Evolutionary conservation across 2,329 filamentous ascomycete genomes (phyloP).

Genomic region (Clonostachys solani): DNA sequence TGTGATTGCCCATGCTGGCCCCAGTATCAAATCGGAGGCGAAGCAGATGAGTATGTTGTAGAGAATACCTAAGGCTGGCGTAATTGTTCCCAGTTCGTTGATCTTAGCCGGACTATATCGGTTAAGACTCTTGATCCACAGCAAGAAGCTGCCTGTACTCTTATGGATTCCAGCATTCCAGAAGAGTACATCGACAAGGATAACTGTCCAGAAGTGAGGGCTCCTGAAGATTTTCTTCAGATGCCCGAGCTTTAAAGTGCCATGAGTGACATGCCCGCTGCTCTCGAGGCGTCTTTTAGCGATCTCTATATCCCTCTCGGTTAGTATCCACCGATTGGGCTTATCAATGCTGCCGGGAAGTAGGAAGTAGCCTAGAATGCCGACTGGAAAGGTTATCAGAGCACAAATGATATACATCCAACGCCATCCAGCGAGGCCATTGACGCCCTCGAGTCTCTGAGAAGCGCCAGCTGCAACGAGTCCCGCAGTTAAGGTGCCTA

Average conservation of each 20-base stretch:
- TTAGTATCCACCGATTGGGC: conserved; percentile 42
- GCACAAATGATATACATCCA: conserved; percentile 1
- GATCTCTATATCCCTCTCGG: conserved; percentile 37
- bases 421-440: conserved; percentile 39
- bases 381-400: too few species aligned
- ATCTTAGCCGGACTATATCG: conserved; percentile 38
- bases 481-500: conserved; percentile 48
- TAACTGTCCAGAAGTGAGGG: conserved; percentile 44
- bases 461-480: conserved; percentile 40
- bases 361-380: conserved; percentile 34
- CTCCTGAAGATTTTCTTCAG: conserved; percentile 27
- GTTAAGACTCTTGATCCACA: conserved; percentile 54
- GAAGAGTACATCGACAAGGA: conserved; percentile 49
- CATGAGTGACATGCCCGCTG: conserved; percentile 31
- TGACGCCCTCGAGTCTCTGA: conserved; percentile 31
- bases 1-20: conserved; percentile 51
- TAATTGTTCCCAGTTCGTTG: conserved; percentile 47
- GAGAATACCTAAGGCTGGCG: conserved; percentile 51
- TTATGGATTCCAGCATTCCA: conserved; percentile 48
- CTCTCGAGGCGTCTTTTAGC: conserved; percentile 38
- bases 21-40: conserved; percentile 45
- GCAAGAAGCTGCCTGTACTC: conserved; percentile 42
- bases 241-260: conserved; percentile 22
- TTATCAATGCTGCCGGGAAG: conserved; percentile 35
- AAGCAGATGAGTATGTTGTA: conserved; percentile 51